Conservation (phyloP, 257 asterid genomes). For the Solanum rostratum region DNA sequence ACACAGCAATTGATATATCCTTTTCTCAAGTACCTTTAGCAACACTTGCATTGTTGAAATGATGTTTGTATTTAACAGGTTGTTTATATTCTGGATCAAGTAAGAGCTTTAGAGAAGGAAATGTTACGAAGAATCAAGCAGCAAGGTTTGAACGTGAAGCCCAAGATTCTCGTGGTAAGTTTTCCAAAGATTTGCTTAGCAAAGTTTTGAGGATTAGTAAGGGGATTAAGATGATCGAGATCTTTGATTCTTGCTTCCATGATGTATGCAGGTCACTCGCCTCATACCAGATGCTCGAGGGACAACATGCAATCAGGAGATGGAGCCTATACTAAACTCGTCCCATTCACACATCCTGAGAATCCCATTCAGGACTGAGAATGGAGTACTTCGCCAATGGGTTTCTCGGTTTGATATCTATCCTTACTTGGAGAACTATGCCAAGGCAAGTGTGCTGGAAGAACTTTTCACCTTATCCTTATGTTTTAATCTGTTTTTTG, state of each 20-base stretch:
- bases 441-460: constrained; percentile 25
- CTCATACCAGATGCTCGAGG: constrained; percentile 76
- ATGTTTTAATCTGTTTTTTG: not conserved
- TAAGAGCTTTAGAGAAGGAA: constrained; percentile 71
- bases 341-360: constrained; percentile 57
- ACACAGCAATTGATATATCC: not conserved
- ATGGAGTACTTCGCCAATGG: constrained; percentile 69
- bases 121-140: constrained; percentile 50
- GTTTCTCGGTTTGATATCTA: constrained; percentile 71
- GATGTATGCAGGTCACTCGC: constrained; percentile 46
- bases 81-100: constrained; percentile 88
- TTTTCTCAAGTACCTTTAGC: not conserved
- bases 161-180: constrained; percentile 67
- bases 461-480: not conserved
- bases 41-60: not conserved
- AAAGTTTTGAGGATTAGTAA: not conserved
- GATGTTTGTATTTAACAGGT: constrained; percentile 22
- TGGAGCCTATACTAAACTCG: constrained; percentile 60
- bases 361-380: constrained; percentile 57
- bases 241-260: constrained; percentile 1
- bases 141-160: constrained; percentile 63
- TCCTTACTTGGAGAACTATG: constrained; percentile 63
- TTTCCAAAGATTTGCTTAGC: not conserved
- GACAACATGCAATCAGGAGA: constrained; percentile 60
- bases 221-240: not conserved